Evolutionary conservation across 805 yeast genomes (phyloP).

Genomic region (Candida broadrunensis): DNA sequence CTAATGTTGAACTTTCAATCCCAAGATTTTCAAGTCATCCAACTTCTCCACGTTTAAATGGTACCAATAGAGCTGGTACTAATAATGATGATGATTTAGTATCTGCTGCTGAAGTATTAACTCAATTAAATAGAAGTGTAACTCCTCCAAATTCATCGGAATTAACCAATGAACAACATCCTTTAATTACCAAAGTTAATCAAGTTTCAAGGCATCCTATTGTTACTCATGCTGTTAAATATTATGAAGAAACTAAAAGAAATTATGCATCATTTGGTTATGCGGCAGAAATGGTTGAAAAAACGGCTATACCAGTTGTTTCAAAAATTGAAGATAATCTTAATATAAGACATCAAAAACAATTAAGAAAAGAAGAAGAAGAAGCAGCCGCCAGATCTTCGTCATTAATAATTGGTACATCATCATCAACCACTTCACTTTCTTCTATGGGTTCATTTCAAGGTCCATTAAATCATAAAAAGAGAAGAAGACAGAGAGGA

Average conservation of each 20-base stretch:
- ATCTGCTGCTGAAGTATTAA: conserved; percentile 40
- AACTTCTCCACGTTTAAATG: background rate
- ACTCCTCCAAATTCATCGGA: conserved; percentile 16
- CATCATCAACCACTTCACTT: conserved; percentile 1
- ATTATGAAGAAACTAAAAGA: conserved; percentile 44
- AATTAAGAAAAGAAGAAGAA: conserved; percentile 13
- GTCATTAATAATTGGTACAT: background rate
- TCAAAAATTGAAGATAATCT: conserved; percentile 45
- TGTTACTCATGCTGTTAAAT: conserved; percentile 48
- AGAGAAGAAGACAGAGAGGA: conserved; percentile 17
- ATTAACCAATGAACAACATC: conserved; percentile 20
- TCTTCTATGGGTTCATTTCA: conserved; percentile 2
- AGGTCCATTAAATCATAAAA: conserved; percentile 10
- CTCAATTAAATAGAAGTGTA: conserved; percentile 27
- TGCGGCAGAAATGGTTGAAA: conserved; percentile 60
- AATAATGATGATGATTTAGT: conserved; percentile 20
- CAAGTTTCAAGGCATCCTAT: conserved; percentile 39
- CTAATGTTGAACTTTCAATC: background rate
- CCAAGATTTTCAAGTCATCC: background rate
- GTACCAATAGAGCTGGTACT: background rate
- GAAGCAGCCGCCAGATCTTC: background rate
- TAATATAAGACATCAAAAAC: conserved; percentile 37
- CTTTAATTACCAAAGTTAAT: conserved; percentile 35
- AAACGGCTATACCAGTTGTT: conserved; percentile 54
- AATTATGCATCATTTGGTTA: conserved; percentile 51